Base-by-base conservation (phyloP, 306 rosid genomes). In the Medicago arabica region DNA sequence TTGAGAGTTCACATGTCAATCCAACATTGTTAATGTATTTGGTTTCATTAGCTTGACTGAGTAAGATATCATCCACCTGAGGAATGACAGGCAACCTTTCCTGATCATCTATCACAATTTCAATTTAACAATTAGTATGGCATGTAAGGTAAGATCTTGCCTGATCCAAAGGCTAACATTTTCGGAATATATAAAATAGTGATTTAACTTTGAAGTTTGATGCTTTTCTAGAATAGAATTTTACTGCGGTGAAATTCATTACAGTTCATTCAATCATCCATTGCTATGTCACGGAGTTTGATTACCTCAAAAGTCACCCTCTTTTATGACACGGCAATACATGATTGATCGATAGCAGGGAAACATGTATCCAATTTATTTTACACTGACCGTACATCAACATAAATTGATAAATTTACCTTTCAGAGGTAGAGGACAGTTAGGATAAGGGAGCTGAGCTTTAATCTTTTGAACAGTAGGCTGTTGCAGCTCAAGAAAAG, bases 61-160 rank as follows among this genome's bases (percentile, higher is more conserved):
- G 81, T 58, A 87, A 73, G 78, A 73, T 50, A 84, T 67, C 65
- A 82, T 86, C 82, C 53, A 78, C 58, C 53, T 75, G 85, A 76
- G 85, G 79, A 83, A 78, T 69, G 76, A 67, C 60, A 40, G 83
- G 58, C n/a, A 79, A 74, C 67, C 85, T 86, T 34, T 77, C 87
- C 79, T 78, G 93, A 80, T 80, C 82, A 78, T 77, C 98, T 87
- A 83, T 78, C 31, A 69, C 46, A 68, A 69, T 74, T 86, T 70
- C 53, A 44, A 25, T 44, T 63, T 66, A 34, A 78, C 39, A 34
- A 75, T 54, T 66, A 75, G 76, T 65, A 72, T 19, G 21, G 19
- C 72, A 65, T 36, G 58, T 65, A 21, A 60, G 64, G 9, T 76
- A 71, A 41, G 49, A 71, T 40, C 73, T 39, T 67, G 46, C 51